Evolutionary conservation across 1,139 yeast genomes (phyloP).

Genomic region (Diutina neorugosa): DNA sequence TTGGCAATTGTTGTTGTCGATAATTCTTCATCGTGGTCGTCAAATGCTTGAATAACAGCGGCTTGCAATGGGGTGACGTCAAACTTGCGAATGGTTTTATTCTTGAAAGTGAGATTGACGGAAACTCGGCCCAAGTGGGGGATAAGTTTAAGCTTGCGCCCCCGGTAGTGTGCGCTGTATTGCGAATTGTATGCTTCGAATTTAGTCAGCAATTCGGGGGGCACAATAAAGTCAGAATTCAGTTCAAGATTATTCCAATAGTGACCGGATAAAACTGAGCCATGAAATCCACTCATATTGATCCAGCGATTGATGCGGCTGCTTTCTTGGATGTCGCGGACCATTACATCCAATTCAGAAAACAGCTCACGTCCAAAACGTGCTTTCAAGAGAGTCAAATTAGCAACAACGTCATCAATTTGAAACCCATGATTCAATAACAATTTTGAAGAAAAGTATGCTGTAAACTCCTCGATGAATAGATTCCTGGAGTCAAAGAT

Average conservation of each 20-base stretch:
- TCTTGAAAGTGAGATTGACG: conserved; percentile 42
- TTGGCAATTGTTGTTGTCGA: conserved; percentile 15
- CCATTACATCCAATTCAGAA: conserved; percentile 72
- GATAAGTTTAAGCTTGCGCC: conserved; percentile 46
- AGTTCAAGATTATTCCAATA: conserved; percentile 10
- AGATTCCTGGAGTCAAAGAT: conserved; percentile 71
- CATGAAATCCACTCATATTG: background rate
- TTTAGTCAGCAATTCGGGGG: conserved; percentile 25
- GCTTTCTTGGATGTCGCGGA: conserved; percentile 58
- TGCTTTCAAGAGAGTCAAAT: conserved; percentile 41
- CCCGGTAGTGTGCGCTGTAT: conserved; percentile 35
- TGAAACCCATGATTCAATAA: conserved; percentile 36
- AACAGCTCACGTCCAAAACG: conserved; percentile 62
- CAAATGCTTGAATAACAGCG: conserved; percentile 44
- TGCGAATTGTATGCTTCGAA: conserved; percentile 31
- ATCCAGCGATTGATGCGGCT: conserved; percentile 18
- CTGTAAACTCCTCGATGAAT: conserved; percentile 60
- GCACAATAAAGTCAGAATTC: conserved; percentile 17
- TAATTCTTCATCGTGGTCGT: conserved; percentile 19
- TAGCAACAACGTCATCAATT: conserved; percentile 22
- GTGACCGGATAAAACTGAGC: conserved; percentile 11
- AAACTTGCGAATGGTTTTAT: conserved; percentile 15
- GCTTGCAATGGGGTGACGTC: conserved; percentile 65
- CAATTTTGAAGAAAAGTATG: conserved; percentile 51
- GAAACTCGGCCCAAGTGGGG: conserved; percentile 55